Conservation (phyloP, 1,139 yeast genomes). For the Taphrina betulina region DNA sequence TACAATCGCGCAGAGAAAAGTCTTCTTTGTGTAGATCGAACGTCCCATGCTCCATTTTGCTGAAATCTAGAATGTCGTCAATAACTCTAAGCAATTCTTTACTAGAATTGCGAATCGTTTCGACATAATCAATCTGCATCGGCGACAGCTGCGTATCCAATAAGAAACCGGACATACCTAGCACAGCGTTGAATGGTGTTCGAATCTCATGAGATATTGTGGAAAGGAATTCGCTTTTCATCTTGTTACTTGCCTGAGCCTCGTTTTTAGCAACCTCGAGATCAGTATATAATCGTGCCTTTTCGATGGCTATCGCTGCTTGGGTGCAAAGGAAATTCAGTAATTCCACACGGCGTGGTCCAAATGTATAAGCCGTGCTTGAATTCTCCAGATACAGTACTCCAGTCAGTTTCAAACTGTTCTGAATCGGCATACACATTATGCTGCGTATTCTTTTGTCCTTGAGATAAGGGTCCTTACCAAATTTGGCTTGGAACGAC, state of each 20-base stretch:
- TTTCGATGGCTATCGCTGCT: constrained; percentile 39
- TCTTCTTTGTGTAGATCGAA: constrained; percentile 66
- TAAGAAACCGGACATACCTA: constrained; percentile 90
- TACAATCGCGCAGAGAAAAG: constrained; percentile 49
- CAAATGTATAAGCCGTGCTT: constrained; percentile 35
- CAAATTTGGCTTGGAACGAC: constrained; percentile 33
- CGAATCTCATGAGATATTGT: constrained; percentile 89
- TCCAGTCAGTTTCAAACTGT: constrained; percentile 36
- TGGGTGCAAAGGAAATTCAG: constrained; percentile 37
- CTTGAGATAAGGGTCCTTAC: constrained; percentile 33
- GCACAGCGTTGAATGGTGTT: constrained; percentile 86
- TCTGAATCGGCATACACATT: constrained; percentile 38
- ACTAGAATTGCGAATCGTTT: constrained; percentile 73
- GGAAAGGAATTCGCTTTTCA: constrained; percentile 86
- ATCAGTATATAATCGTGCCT: constrained; percentile 41
- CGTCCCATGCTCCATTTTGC: constrained; percentile 79
- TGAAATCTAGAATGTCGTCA: constrained; percentile 76
- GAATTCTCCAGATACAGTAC: constrained; percentile 38
- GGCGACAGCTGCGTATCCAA: constrained; percentile 74
- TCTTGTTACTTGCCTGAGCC: constrained; percentile 32
- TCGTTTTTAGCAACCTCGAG: constrained; percentile 42
- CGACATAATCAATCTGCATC: constrained; percentile 76
- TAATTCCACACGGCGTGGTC: constrained; percentile 34
- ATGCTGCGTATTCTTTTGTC: constrained; percentile 35
- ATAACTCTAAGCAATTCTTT: constrained; percentile 73